These are phyloP conservation scores for Leccinum barrowsii DNA, from an alignment of 768 basidiomycete species.

Conservation along the genomic window DNA sequence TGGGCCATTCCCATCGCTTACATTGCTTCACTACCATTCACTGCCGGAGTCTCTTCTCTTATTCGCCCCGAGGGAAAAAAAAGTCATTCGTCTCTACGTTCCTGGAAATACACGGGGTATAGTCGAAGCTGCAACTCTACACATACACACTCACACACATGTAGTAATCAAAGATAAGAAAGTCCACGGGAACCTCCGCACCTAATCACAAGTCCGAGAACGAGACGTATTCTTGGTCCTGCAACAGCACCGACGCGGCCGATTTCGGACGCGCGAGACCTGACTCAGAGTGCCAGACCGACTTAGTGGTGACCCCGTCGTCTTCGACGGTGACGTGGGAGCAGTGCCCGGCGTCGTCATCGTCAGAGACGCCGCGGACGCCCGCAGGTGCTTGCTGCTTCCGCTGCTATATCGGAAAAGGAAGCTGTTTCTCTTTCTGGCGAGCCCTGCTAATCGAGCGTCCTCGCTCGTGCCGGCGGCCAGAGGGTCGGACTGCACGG, in stretches of 20 bases:
- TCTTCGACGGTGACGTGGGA: background rate
- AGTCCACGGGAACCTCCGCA: background rate
- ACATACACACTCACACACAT: background rate
- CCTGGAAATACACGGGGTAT: background rate
- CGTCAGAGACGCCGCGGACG: background rate
- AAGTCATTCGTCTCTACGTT: background rate
- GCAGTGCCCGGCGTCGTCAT: background rate
- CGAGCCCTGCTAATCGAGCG: background rate
- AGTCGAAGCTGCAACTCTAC: background rate
- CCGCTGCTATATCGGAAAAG: constrained; percentile 1
- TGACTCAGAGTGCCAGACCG: background rate
- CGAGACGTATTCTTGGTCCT: constrained; percentile 23
- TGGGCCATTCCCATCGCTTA: background rate
- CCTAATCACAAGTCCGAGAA: constrained; percentile 23
- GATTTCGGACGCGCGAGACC: background rate
- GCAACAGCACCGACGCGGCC: constrained; percentile 3
- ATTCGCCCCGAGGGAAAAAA: background rate
- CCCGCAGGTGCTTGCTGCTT: background rate
- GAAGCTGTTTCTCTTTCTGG: background rate
- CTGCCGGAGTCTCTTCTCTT: background rate
- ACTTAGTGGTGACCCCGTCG: background rate
- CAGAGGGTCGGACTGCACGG: constrained; percentile 1
- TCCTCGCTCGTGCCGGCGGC: background rate
- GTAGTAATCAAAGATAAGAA: background rate
- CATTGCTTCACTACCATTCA: background rate